phyloP scores from a whole-genome alignment of 2,329 filamentous ascomycete genomes.

The Diaporthe destruens region DNA sequence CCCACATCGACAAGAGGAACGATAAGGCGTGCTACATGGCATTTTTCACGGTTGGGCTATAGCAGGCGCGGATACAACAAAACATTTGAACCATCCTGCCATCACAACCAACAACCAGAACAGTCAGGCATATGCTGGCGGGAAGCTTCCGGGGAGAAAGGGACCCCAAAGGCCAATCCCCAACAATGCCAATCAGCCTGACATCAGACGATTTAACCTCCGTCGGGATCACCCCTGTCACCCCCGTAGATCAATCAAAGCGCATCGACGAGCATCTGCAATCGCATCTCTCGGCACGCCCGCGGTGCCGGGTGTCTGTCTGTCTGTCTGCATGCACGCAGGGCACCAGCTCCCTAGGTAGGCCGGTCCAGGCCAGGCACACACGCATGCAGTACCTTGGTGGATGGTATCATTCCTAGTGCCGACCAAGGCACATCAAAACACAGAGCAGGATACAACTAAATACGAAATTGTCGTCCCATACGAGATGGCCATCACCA shows the following conservation, averaged over 20 bases:
- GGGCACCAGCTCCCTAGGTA: too few relatives aligned
- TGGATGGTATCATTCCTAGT: too few relatives aligned
- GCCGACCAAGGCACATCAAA: not conserved
- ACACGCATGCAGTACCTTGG: too few relatives aligned
- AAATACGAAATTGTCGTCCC: too few relatives aligned
- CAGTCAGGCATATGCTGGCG: not conserved
- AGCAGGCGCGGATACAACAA: not conserved
- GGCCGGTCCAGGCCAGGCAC: too few relatives aligned
- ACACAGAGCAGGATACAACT: not conserved
- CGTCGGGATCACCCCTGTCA: conserved; percentile 22
- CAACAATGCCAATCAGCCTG: not conserved
- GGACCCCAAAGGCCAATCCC: conserved; percentile 4
- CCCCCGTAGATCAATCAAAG: conserved; percentile 25
- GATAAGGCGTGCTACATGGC: not conserved
- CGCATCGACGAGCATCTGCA: not conserved
- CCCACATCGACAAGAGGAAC: not conserved
- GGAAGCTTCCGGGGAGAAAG: not conserved
- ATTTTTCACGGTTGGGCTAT: not conserved
- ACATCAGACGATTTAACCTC: conserved; percentile 31
- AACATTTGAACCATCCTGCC: too few relatives aligned
- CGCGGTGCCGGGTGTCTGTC: conserved; percentile 1
- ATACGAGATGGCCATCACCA: not conserved
- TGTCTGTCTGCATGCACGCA: too few relatives aligned
- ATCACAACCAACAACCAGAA: not conserved
- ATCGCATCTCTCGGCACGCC: conserved; percentile 26